These are phyloP conservation scores for Microstegium vimineum DNA, from an alignment of 176 grass and related monocot genomes.

Conservation along the genomic window DNA sequence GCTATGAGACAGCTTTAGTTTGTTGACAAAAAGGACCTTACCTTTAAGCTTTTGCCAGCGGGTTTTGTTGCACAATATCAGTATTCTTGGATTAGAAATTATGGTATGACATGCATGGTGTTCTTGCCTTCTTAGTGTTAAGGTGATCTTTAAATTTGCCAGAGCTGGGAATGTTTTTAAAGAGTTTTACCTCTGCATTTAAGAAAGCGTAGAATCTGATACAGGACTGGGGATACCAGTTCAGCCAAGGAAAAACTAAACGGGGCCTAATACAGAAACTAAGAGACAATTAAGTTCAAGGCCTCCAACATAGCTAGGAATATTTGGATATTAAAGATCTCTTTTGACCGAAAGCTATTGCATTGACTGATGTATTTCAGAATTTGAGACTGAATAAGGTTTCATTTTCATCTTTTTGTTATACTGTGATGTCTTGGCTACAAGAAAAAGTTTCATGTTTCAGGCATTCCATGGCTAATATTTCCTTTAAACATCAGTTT, in stretches of 20 bases:
- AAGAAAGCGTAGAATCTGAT: too few species aligned
- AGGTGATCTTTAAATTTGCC: neutral
- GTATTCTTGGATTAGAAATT: conserved; percentile 11
- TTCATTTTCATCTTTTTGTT: neutral
- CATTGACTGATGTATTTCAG: neutral
- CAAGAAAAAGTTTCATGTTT: neutral
- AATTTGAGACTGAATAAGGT: neutral
- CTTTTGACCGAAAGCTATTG: conserved; percentile 4
- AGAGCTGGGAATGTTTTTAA: conserved; percentile 3
- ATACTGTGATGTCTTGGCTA: neutral
- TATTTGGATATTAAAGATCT: too few species aligned
- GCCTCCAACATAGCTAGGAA: too few species aligned
- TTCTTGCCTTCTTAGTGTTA: neutral
- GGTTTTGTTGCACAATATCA: neutral
- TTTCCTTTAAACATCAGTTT: conserved; percentile 16
- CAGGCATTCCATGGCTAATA: neutral
- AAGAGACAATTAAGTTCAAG: too few species aligned
- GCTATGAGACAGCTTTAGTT: conserved; percentile 7
- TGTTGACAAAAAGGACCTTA: neutral
- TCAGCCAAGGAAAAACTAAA: too few species aligned
- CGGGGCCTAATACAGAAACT: too few species aligned
- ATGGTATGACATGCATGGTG: neutral
- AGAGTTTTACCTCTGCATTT: too few species aligned
- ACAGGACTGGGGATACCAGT: too few species aligned
- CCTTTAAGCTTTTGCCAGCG: neutral